Conservation (phyloP, 2,329 filamentous ascomycete species). For the Elsinoe necatrix region DNA sequence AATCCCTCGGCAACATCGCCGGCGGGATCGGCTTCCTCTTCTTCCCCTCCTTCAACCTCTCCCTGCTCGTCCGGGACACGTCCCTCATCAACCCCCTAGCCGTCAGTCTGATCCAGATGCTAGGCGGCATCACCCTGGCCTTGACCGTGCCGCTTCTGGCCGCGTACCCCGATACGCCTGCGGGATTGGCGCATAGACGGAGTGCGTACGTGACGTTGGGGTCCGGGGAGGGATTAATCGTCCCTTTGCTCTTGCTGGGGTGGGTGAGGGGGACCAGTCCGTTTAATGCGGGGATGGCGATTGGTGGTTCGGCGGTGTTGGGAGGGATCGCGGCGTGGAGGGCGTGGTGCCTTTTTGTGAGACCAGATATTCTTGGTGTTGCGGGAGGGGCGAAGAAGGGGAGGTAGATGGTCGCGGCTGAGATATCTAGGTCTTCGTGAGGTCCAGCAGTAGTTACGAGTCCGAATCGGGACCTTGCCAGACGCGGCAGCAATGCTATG, state of each 20-base stretch:
- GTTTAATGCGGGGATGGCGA: slow-evolving; percentile 17
- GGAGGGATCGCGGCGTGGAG: slow-evolving; percentile 15
- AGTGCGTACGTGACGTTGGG: slow-evolving; percentile 23
- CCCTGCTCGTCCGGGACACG: slow-evolving; percentile 20
- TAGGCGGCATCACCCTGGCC: slow-evolving; percentile 22
- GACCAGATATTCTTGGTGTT: slow-evolving; percentile 18
- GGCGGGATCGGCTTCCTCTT: slow-evolving; percentile 21
- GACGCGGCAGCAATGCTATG: too few relatives aligned
- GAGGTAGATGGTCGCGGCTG: neutral
- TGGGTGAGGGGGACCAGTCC: slow-evolving; percentile 20
- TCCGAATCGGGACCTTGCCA: too few relatives aligned
- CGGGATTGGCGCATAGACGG: slow-evolving; percentile 20
- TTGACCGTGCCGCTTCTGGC: slow-evolving; percentile 25
- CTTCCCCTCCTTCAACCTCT: slow-evolving; percentile 21
- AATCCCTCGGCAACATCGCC: slow-evolving; percentile 23
- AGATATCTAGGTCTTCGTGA: too few relatives aligned
- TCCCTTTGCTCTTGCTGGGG: slow-evolving; percentile 21
- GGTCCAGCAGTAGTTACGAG: too few relatives aligned
- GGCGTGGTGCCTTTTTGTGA: slow-evolving; percentile 16
- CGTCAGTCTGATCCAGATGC: slow-evolving; percentile 21
- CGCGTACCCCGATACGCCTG: slow-evolving; percentile 23
- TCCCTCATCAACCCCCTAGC: slow-evolving; percentile 22
- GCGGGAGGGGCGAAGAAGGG: slow-evolving; percentile 14
- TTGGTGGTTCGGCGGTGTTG: slow-evolving; percentile 13
- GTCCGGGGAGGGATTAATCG: slow-evolving; percentile 22